Evolutionary conservation across 179 eudicot species (phyloP).

Genomic region (Beta corolliflora): DNA sequence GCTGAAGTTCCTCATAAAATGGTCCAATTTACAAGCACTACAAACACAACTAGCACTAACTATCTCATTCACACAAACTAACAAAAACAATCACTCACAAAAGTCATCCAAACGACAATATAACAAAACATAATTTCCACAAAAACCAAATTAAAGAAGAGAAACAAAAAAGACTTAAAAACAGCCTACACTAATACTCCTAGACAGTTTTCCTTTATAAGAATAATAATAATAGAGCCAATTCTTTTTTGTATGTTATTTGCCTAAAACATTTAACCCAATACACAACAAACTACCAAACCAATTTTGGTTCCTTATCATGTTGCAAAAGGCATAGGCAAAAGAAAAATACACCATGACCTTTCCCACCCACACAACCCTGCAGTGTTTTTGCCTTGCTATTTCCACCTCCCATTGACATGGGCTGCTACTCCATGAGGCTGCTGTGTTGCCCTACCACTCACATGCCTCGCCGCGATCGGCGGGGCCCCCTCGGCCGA

Average conservation of each 20-base stretch:
- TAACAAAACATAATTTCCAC: constrained; percentile 3
- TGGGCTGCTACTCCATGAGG: constrained; percentile 26
- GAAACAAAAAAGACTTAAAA: no score
- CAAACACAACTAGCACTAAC: constrained; percentile 3
- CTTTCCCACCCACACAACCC: constrained; percentile 19
- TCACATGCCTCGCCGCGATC: constrained; percentile 30
- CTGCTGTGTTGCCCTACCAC: constrained; percentile 34
- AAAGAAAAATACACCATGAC: constrained; percentile 24
- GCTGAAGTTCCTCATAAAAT: neutral
- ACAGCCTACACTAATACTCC: neutral
- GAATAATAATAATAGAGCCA: neutral
- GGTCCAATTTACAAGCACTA: neutral
- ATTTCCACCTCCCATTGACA: constrained; percentile 25
- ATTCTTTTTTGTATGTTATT: neutral
- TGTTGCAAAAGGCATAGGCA: constrained; percentile 37
- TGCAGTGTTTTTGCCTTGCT: constrained; percentile 3
- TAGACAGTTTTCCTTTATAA: neutral
- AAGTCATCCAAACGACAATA: constrained; percentile 6
- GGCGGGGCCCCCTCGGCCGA: constrained; percentile 23
- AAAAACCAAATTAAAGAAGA: constrained; percentile 10
- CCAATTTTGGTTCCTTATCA: constrained; percentile 19
- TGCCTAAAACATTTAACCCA: neutral
- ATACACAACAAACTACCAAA: neutral
- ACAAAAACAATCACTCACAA: constrained; percentile 9
- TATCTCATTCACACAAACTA: constrained; percentile 21